Percentiles rank a stretch among this genome's conserved stretches.
Evolutionary conservation across 768 basidiomycete genomes (phyloP).

Genomic region (Mycena filopes): DNA sequence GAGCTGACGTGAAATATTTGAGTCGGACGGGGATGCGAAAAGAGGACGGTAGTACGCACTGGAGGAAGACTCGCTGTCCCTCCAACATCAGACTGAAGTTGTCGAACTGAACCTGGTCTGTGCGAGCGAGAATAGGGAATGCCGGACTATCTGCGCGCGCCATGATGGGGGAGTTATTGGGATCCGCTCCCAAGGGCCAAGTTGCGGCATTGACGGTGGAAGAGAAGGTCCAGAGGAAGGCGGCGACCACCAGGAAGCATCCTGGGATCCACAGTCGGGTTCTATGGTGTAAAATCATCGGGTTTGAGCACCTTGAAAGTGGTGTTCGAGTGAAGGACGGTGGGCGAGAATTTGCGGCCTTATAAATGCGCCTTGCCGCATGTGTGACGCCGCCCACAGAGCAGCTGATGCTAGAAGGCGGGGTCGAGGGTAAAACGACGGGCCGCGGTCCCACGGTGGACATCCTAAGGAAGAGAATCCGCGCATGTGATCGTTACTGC

Average conservation of each 20-base stretch:
- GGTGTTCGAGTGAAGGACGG: neutral
- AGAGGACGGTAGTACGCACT: constrained; percentile 57
- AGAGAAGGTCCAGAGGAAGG: neutral
- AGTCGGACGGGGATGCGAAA: neutral
- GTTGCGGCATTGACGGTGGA: neutral
- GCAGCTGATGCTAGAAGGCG: constrained; percentile 18
- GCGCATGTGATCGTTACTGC: constrained; percentile 13
- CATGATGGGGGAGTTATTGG: constrained; percentile 13
- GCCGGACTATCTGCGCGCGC: constrained; percentile 1
- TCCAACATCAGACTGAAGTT: constrained; percentile 77
- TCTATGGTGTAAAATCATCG: constrained; percentile 10
- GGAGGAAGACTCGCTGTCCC: constrained; percentile 76
- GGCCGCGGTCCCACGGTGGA: constrained; percentile 18
- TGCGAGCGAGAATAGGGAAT: constrained; percentile 18
- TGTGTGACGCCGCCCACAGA: constrained; percentile 1
- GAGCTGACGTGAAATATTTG: constrained; percentile 57
- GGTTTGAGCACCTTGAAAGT: neutral
- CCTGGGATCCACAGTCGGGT: constrained; percentile 1
- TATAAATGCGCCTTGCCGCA: constrained; percentile 8
- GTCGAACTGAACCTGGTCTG: constrained; percentile 60
- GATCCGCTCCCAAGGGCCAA: constrained; percentile 6
- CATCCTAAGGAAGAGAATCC: neutral
- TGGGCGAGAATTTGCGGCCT: neutral
- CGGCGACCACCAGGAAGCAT: constrained; percentile 9
- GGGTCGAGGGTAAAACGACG: constrained; percentile 9